These are phyloP conservation scores for Trichosporon sp. DNA, from an alignment of 1,284 basidiomycete genomes.

Conservation along the genomic window DNA sequence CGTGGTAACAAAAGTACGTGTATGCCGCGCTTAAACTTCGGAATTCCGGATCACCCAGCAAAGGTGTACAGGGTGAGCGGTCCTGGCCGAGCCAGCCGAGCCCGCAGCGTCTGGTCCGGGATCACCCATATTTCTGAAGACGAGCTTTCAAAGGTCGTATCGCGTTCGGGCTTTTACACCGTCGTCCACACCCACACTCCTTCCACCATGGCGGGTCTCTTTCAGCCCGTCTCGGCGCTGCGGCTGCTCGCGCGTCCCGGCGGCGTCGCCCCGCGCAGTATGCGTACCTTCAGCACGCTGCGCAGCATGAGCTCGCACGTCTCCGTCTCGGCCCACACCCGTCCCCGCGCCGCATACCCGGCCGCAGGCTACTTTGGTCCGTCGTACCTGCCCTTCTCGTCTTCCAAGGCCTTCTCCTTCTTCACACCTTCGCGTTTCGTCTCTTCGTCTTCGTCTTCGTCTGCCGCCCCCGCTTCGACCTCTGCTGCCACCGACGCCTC, in stretches of 20 bases:
- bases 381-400: slow-evolving; percentile 27
- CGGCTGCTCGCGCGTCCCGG: slow-evolving; percentile 21
- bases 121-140: slow-evolving; percentile 12
- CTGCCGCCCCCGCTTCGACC: not conserved
- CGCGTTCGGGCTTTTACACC: slow-evolving; percentile 8
- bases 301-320: slow-evolving; percentile 10
- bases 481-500: slow-evolving; percentile 12
- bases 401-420: slow-evolving; percentile 24
- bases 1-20: slow-evolving; percentile 15
- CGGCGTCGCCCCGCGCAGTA: not conserved
- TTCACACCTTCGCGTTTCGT: slow-evolving; percentile 29
- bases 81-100: slow-evolving; percentile 1
- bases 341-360: slow-evolving; percentile 11
- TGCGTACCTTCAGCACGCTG: slow-evolving; percentile 15
- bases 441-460: slow-evolving; percentile 22
- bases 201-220: slow-evolving; percentile 24
- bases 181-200: not conserved
- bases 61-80: not conserved
- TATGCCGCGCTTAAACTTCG: not conserved
- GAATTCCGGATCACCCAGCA: slow-evolving; percentile 2
- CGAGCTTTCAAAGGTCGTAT: not conserved
- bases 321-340: not conserved
- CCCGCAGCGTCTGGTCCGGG: slow-evolving; percentile 3
- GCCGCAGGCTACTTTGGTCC: slow-evolving; percentile 27
- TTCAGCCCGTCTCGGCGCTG: slow-evolving; percentile 27